phyloP scores from a whole-genome alignment of 2,329 filamentous ascomycete species.

The Monilinia vaccinii-corymbosi region DNA sequence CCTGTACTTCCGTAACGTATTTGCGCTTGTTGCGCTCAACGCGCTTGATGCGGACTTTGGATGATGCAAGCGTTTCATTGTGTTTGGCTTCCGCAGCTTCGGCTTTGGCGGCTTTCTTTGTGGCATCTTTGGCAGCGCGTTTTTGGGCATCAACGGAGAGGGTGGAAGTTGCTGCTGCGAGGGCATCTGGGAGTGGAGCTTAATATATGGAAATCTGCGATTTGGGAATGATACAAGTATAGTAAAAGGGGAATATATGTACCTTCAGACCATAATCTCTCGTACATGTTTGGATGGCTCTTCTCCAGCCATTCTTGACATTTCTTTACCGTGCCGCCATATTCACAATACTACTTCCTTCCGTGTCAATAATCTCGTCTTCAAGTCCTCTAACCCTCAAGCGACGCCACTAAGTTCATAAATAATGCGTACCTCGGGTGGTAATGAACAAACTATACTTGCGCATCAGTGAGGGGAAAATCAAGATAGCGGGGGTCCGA shows the following conservation, averaged over 20 bases:
- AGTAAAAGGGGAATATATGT: constrained; percentile 22
- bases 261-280: constrained; percentile 80
- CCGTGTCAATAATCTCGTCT: background rate
- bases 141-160: constrained; percentile 89
- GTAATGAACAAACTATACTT: constrained; percentile 50
- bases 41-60: constrained; percentile 84
- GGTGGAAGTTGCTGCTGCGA: constrained; percentile 75
- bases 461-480: background rate
- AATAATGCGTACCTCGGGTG: constrained; percentile 46
- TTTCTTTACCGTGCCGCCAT: constrained; percentile 91
- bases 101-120: constrained; percentile 94
- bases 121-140: constrained; percentile 88
- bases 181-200: constrained; percentile 47
- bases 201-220: background rate
- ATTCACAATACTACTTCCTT: constrained; percentile 82
- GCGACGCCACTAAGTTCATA: background rate
- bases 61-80: constrained; percentile 66
- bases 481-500: constrained; percentile 15
- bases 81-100: constrained; percentile 78
- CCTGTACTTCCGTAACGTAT: constrained; percentile 85
- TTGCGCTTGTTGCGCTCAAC: constrained; percentile 98
- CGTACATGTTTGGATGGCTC: constrained; percentile 64
- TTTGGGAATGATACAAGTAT: too few relatives aligned
- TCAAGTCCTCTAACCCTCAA: too few relatives aligned
- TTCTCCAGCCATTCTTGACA: constrained; percentile 92